phyloP scores from a whole-genome alignment of 176 grass and related monocot genomes.

The Musa beccarii region DNA sequence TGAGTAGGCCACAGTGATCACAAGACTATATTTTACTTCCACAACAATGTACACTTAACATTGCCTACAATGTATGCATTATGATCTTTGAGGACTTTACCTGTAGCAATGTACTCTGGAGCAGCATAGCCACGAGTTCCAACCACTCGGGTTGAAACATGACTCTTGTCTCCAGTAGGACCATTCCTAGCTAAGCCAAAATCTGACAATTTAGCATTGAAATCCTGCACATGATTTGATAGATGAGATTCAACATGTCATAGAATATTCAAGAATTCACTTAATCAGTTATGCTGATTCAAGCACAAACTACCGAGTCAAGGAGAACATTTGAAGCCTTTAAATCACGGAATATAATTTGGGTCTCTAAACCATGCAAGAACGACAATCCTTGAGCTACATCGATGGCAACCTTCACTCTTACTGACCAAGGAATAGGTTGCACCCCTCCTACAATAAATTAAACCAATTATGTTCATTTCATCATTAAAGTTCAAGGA shows the following conservation, averaged over 20 bases:
- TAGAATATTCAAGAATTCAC: background rate
- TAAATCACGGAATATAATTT: conserved; percentile 23
- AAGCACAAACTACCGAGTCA: conserved; percentile 11
- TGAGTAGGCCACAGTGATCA: no score
- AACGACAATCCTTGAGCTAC: conserved; percentile 19
- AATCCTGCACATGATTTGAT: conserved; percentile 12
- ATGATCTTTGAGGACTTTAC: conserved; percentile 5
- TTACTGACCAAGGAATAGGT: conserved; percentile 17
- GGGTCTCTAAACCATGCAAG: conserved; percentile 27
- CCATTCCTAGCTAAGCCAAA: conserved; percentile 28
- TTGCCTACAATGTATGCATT: no score
- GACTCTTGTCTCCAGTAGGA: conserved; percentile 17
- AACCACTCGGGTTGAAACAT: conserved; percentile 14
- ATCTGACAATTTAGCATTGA: conserved; percentile 26
- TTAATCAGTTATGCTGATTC: background rate
- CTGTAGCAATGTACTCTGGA: conserved; percentile 22
- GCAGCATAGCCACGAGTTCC: conserved; percentile 25
- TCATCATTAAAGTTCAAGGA: no score
- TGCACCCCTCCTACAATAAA: conserved; percentile 7
- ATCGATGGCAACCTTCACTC: conserved; percentile 22
- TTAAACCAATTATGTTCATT: background rate
- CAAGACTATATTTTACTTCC: no score
- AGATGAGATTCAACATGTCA: background rate
- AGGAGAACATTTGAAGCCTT: conserved; percentile 27
- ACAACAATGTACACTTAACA: no score